Percentiles rank a stretch among this genome's conserved stretches.
Conservation (phyloP, 306 rosid genomes). For the Myrica gale region DNA sequence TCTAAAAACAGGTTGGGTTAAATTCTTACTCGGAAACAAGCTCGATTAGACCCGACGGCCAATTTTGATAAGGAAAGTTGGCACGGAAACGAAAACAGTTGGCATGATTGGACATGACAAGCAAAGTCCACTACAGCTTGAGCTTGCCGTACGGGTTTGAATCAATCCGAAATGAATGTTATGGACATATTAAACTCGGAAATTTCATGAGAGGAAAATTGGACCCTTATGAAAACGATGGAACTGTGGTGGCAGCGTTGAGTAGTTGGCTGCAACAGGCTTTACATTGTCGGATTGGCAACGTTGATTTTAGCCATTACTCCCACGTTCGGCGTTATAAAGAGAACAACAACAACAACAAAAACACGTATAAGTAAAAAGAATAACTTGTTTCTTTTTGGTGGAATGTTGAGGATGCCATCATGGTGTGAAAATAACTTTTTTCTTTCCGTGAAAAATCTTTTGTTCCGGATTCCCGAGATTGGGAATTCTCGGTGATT, state of each 20-base stretch:
- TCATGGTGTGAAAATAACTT: not conserved
- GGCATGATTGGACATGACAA: not conserved
- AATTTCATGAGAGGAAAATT: too few species aligned
- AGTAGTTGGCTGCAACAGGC: not conserved
- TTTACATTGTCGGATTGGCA: not conserved
- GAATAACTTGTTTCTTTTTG: not conserved
- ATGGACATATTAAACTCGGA: too few species aligned
- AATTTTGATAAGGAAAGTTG: conserved; percentile 34
- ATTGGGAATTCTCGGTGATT: not conserved
- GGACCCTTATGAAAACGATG: too few species aligned
- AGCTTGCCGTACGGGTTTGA: not conserved
- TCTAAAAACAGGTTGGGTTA: not conserved
- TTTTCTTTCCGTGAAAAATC: too few species aligned
- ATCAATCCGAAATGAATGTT: not conserved
- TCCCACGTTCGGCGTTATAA: not conserved
- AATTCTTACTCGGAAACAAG: not conserved
- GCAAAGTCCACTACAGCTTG: not conserved
- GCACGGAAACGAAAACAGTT: conserved; percentile 24
- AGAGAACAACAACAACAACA: not conserved
- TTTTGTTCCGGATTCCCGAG: not conserved
- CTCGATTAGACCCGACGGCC: conserved; percentile 7
- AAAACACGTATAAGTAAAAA: not conserved
- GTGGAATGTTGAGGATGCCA: not conserved
- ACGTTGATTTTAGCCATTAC: not conserved
- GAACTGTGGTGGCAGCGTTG: too few species aligned